Conservation (phyloP, 352 stramenopile species). For the Pythium chondricola region DNA sequence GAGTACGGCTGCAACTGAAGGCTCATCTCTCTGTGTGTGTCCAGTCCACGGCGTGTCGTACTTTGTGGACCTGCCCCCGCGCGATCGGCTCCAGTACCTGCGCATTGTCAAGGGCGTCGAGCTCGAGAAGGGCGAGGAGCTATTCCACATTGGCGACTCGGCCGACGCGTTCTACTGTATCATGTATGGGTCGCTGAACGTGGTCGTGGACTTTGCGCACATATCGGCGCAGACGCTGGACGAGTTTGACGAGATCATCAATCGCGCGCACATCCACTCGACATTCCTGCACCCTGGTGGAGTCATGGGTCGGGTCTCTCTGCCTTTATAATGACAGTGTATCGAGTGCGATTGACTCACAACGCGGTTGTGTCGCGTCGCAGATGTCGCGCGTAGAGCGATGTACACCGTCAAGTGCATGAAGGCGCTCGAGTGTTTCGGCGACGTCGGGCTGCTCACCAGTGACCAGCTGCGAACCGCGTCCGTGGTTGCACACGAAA, state of each 20-base stretch:
- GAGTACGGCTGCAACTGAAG: not conserved
- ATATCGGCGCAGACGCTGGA: constrained; percentile 56
- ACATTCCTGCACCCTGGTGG: constrained; percentile 58
- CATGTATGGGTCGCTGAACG: constrained; percentile 67
- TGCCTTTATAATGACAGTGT: no score
- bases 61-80: constrained; percentile 47
- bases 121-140: constrained; percentile 49
- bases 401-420: constrained; percentile 60
- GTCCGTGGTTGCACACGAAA: constrained; percentile 60
- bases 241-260: constrained; percentile 72
- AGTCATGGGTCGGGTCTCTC: constrained; percentile 34
- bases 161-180: constrained; percentile 75
- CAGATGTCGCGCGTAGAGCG: constrained; percentile 25
- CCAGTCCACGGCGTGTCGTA: constrained; percentile 56
- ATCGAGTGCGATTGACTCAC: no score
- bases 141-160: constrained; percentile 64
- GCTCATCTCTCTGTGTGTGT: no score
- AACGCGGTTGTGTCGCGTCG: not conserved
- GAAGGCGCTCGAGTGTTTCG: constrained; percentile 66
- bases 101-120: constrained; percentile 59
- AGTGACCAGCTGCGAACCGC: constrained; percentile 54
- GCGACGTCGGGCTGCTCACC: constrained; percentile 54
- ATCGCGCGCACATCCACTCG: constrained; percentile 56
- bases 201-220: constrained; percentile 69
- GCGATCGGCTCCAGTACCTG: constrained; percentile 52